Evolutionary conservation across 2,329 filamentous ascomycete species (phyloP).

Genomic region (Aschersonia sp.): DNA sequence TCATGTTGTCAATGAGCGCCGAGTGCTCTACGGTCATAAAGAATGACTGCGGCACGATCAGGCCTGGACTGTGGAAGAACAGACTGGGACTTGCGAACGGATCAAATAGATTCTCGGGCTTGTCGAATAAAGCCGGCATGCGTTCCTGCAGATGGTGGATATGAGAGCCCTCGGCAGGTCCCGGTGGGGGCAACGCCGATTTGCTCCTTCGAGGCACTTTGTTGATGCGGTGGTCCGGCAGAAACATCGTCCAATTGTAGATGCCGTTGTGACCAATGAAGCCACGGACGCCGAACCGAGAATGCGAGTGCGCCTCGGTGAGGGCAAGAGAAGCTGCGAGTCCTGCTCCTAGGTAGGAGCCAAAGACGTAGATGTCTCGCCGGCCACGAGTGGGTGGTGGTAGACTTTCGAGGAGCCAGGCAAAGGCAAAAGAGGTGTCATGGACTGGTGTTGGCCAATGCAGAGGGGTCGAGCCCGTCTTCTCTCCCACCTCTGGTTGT

Average conservation of each 20-base stretch:
- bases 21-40: conserved; percentile 16
- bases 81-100: conserved; percentile 43
- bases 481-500: conserved; percentile 5
- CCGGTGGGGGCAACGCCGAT: conserved; percentile 5
- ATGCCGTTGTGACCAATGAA: conserved; percentile 44
- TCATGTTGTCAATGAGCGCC: conserved; percentile 10
- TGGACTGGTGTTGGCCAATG: conserved; percentile 44
- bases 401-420: conserved; percentile 33
- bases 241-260: conserved; percentile 50
- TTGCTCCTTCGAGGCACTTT: conserved; percentile 7
- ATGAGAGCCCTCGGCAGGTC: conserved; percentile 17
- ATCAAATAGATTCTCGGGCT: conserved; percentile 39
- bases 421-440: conserved; percentile 38
- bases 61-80: conserved; percentile 40
- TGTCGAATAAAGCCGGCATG: conserved; percentile 28
- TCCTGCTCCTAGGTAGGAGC: conserved; percentile 42
- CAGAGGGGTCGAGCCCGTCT: conserved; percentile 9
- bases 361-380: conserved; percentile 32
- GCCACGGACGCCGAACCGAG: conserved; percentile 33
- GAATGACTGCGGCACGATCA: conserved; percentile 31
- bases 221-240: conserved; percentile 36
- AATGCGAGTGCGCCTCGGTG: conserved; percentile 33
- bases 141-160: conserved; percentile 21
- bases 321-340: conserved; percentile 42
- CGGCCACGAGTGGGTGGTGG: conserved; percentile 17